Conservation (phyloP, 176 grass and related monocot genomes). For the Oryza meyeriana region DNA sequence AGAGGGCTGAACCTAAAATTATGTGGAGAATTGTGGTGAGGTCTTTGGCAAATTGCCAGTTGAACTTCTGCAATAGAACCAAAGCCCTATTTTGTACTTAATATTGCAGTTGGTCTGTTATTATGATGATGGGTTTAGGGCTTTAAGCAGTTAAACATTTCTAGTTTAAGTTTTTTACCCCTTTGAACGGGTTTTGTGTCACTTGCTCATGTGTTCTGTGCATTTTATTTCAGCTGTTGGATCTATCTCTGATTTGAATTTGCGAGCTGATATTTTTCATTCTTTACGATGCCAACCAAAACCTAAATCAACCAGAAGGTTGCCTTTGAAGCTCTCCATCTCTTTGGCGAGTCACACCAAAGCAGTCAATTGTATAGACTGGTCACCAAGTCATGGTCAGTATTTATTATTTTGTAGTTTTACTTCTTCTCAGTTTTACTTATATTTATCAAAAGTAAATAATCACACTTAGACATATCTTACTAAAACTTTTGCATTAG, state of each 20-base stretch:
- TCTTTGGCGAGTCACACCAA: slow-evolving; percentile 58
- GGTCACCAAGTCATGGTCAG: slow-evolving; percentile 70
- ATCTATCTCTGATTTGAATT: slow-evolving; percentile 46
- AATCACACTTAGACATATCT: not conserved
- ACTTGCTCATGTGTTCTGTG: slow-evolving; percentile 16
- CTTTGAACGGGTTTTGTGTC: not conserved
- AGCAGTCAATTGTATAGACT: slow-evolving; percentile 73
- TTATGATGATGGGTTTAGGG: not conserved
- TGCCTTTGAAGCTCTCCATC: slow-evolving; percentile 45
- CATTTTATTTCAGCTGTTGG: slow-evolving; percentile 46
- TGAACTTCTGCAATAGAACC: not conserved
- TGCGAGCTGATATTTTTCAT: slow-evolving; percentile 52
- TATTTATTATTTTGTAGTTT: slow-evolving; percentile 31
- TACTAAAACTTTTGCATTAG: too few species aligned
- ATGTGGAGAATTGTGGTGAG: not conserved
- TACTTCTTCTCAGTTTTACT: not conserved
- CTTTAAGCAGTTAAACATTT: not conserved
- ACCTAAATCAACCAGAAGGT: slow-evolving; percentile 29
- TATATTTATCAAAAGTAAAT: not conserved
- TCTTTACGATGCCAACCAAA: slow-evolving; percentile 43
- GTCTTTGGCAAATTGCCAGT: not conserved
- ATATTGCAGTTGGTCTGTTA: not conserved
- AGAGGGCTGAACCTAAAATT: not conserved
- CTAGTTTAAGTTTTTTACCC: not conserved
- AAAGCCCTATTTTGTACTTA: not conserved